phyloP scores from a whole-genome alignment of 192 early-diverging fungal genomes.

The Spinellus fusiger region DNA sequence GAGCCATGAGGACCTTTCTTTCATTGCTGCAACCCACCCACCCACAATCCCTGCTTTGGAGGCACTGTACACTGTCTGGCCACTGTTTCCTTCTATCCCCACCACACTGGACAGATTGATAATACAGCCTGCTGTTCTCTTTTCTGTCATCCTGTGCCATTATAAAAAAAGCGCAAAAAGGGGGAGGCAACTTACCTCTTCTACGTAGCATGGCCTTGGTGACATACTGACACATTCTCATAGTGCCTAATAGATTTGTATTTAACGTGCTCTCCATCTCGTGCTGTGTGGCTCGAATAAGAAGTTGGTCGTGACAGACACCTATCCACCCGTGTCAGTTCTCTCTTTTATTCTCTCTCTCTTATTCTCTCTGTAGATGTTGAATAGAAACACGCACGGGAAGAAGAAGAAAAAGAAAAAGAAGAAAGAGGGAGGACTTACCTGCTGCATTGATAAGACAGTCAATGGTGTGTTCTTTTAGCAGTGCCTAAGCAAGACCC shows the following conservation, averaged over 20 bases:
- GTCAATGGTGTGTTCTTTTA: conserved; percentile 24
- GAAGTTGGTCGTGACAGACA: no score
- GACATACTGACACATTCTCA: conserved; percentile 47
- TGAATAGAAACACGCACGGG: no score
- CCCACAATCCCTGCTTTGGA: conserved; percentile 82
- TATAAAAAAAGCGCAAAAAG: not conserved
- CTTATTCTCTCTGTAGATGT: no score
- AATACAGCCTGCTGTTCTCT: conserved; percentile 47
- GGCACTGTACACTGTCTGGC: conserved; percentile 74
- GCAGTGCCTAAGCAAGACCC: not conserved
- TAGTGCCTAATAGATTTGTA: conserved; percentile 69
- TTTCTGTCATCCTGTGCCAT: conserved; percentile 11
- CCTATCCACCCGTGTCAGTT: no score
- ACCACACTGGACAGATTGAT: conserved; percentile 83
- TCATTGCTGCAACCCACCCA: conserved; percentile 9
- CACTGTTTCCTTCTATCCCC: conserved; percentile 66
- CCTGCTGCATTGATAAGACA: conserved; percentile 49
- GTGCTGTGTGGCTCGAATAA: no score
- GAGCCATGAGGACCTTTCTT: not conserved
- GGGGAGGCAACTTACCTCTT: conserved; percentile 33
- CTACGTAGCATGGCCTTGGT: conserved; percentile 53
- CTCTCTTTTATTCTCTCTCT: no score
- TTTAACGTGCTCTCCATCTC: conserved; percentile 53
- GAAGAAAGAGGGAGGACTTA: conserved; percentile 23
- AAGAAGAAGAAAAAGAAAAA: no score